Evolutionary conservation across 257 asterid genomes (phyloP).

Genomic region (Primulina tabacum): DNA sequence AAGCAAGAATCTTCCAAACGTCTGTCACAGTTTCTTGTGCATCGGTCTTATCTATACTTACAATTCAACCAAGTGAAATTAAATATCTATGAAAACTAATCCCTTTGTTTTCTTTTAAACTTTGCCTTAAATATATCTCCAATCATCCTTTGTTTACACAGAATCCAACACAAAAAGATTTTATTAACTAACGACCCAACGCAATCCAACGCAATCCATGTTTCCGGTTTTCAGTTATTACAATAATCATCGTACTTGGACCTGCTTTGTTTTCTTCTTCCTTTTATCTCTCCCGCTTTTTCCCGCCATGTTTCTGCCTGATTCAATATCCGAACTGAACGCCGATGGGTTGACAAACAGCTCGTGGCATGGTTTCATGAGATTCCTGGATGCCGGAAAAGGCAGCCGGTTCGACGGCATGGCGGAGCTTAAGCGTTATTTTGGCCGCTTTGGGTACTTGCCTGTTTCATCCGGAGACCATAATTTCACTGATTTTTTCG

Average conservation of each 20-base stretch:
- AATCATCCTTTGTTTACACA: slow-evolving; percentile 13
- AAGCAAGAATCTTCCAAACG: slow-evolving; percentile 33
- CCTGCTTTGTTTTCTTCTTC: slow-evolving; percentile 21
- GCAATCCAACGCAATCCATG: slow-evolving; percentile 29
- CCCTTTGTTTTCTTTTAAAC: no score
- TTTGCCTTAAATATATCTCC: background rate
- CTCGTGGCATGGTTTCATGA: slow-evolving; percentile 61
- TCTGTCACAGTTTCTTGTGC: slow-evolving; percentile 32
- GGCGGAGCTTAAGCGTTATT: slow-evolving; percentile 74
- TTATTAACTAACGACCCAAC: slow-evolving; percentile 26
- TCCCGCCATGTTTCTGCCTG: slow-evolving; percentile 44
- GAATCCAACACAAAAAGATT: background rate
- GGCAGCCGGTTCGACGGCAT: slow-evolving; percentile 63
- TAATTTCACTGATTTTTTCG: slow-evolving; percentile 54
- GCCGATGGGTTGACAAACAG: slow-evolving; percentile 23
- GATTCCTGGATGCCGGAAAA: slow-evolving; percentile 59
- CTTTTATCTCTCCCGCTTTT: slow-evolving; percentile 30
- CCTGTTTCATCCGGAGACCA: slow-evolving; percentile 20
- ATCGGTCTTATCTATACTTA: slow-evolving; percentile 29
- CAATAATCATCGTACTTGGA: slow-evolving; percentile 16
- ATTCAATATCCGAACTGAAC: slow-evolving; percentile 32
- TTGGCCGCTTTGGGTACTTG: slow-evolving; percentile 77
- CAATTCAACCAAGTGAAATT: background rate
- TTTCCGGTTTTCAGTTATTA: slow-evolving; percentile 49
- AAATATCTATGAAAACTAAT: no score